phyloP scores from a whole-genome alignment of 257 asterid species.

The Henckelia pumila region DNA sequence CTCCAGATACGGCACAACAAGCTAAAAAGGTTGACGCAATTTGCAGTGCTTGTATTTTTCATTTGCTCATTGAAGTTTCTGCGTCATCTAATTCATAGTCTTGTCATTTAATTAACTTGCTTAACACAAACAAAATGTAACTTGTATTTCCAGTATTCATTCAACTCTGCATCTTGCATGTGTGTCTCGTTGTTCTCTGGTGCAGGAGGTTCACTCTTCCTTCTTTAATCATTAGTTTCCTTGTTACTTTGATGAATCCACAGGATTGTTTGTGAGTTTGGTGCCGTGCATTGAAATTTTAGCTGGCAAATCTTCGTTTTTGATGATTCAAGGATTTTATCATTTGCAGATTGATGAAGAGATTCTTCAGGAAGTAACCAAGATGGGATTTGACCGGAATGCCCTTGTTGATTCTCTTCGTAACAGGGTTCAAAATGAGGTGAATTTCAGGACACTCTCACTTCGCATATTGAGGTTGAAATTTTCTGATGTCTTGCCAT shows the following conservation, averaged over 20 bases:
- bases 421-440: slow-evolving; percentile 83
- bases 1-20: slow-evolving; percentile 92
- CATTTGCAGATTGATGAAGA: slow-evolving; percentile 72
- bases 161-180: slow-evolving; percentile 14
- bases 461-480: slow-evolving; percentile 15
- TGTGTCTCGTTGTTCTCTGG: slow-evolving; percentile 3
- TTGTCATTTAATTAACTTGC: neutral
- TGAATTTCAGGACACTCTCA: slow-evolving; percentile 28
- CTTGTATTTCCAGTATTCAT: neutral
- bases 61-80: neutral
- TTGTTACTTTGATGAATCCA: neutral
- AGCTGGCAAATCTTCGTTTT: neutral
- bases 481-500: slow-evolving; percentile 28
- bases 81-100: neutral
- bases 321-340: slow-evolving; percentile 7
- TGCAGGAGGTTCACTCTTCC: neutral
- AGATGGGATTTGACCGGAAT: slow-evolving; percentile 62
- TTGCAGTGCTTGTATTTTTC: neutral
- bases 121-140: slow-evolving; percentile 7
- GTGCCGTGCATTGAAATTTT: slow-evolving; percentile 11
- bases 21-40: slow-evolving; percentile 73
- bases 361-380: slow-evolving; percentile 60
- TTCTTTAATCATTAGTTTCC: neutral
- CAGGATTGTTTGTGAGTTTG: neutral
- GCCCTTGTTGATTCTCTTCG: slow-evolving; percentile 50